Evolutionary conservation across 805 yeast genomes (phyloP).

Genomic region (Spathaspora arborariae): DNA sequence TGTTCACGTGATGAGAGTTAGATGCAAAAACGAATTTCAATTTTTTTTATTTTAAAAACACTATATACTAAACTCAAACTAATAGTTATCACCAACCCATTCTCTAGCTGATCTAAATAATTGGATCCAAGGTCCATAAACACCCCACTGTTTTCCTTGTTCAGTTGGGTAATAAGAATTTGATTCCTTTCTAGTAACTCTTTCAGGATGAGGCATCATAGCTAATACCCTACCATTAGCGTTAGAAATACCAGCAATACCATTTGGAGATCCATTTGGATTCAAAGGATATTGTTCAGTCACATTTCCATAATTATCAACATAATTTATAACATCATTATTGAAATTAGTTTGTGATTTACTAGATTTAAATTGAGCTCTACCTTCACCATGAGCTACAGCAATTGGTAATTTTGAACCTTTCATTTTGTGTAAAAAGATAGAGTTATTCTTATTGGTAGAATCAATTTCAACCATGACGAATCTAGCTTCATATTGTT

Average conservation of each 20-base stretch:
- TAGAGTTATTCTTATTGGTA: slow-evolving; percentile 46
- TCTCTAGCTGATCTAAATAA: slow-evolving; percentile 88
- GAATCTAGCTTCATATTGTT: slow-evolving; percentile 95
- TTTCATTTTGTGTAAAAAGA: slow-evolving; percentile 85
- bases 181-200: slow-evolving; percentile 81
- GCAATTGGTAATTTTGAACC: slow-evolving; percentile 95
- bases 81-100: slow-evolving; percentile 65
- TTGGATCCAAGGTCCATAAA: slow-evolving; percentile 93
- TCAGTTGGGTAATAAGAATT: slow-evolving; percentile 84
- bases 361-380: slow-evolving; percentile 62
- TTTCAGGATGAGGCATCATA: slow-evolving; percentile 99
- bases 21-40: not conserved
- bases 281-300: slow-evolving; percentile 87
- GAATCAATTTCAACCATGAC: slow-evolving; percentile 74
- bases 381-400: slow-evolving; percentile 98
- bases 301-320: slow-evolving; percentile 84
- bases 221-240: slow-evolving; percentile 95
- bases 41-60: not conserved
- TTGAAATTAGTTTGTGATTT: slow-evolving; percentile 44
- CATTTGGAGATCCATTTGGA: slow-evolving; percentile 94
- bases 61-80: not conserved
- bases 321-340: slow-evolving; percentile 66
- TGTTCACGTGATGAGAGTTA: not conserved
- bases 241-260: slow-evolving; percentile 87
- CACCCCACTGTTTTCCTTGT: slow-evolving; percentile 64